A percentile compares a stretch with the other conserved stretches of the same genome.
Evolutionary conservation across 108 stramenopile genomes (phyloP).

Genomic region (Aurantiochytrium sp.): DNA sequence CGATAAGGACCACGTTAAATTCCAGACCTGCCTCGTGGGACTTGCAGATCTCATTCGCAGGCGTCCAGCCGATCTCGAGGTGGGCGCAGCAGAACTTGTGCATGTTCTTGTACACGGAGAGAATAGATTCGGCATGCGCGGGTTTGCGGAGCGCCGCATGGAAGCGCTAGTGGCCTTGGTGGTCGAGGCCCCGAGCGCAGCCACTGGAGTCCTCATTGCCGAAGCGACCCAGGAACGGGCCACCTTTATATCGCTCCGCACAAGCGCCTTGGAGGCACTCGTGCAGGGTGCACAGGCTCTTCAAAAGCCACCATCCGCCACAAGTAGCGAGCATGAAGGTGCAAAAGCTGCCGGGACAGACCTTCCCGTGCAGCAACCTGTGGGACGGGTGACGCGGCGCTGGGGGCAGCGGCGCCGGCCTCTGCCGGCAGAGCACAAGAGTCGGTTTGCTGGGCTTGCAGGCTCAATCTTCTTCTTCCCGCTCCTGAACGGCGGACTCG

Average conservation of each 20-base stretch:
- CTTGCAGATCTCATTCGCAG: not conserved
- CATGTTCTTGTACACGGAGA: not conserved
- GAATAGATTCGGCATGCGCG: not conserved
- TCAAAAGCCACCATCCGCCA: not conserved
- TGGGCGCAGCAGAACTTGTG: not conserved
- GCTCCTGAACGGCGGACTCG: not conserved
- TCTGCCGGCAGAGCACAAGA: not conserved
- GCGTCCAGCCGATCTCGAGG: not conserved
- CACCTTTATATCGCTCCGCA: not conserved
- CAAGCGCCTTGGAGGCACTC: not conserved
- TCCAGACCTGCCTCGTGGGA: not conserved
- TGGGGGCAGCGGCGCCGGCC: not conserved
- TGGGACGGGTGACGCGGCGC: not conserved
- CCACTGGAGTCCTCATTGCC: not conserved
- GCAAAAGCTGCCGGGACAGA: too few species aligned
- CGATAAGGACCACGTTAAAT: not conserved
- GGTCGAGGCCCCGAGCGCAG: not conserved
- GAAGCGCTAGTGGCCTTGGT: not conserved
- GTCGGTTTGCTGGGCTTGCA: not conserved
- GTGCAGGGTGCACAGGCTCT: not conserved
- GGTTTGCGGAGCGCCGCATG: not conserved
- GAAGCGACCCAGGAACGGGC: not conserved
- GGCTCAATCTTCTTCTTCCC: not conserved
- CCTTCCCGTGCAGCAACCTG: not conserved
- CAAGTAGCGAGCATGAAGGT: too few species aligned